These are phyloP conservation scores for Sanghuangporus weigelae DNA, from an alignment of 1,284 basidiomycete species.

Conservation along the genomic window DNA sequence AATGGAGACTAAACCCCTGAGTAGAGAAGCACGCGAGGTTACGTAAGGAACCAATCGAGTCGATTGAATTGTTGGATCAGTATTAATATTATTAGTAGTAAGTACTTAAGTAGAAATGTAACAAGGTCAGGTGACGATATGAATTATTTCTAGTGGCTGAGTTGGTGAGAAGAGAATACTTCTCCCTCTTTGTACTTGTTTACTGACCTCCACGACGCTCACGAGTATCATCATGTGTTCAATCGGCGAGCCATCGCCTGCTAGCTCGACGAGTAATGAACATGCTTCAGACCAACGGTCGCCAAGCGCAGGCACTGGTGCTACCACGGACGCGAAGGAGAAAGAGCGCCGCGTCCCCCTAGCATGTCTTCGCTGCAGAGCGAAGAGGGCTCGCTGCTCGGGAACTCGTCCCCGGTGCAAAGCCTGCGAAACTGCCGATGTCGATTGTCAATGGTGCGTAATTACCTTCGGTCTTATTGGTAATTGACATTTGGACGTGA, in stretches of 20 bases:
- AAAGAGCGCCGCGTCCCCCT: constrained; percentile 13
- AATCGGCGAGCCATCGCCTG: background rate
- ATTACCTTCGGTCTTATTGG: background rate
- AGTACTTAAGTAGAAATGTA: no score
- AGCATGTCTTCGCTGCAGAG: constrained; percentile 27
- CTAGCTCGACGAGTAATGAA: background rate
- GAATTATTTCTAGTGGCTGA: background rate
- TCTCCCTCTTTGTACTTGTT: background rate
- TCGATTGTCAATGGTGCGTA: constrained; percentile 29
- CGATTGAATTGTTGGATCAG: background rate
- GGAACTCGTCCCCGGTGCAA: constrained; percentile 31
- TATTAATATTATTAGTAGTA: no score
- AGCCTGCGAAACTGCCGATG: constrained; percentile 29
- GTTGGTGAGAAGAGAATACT: background rate
- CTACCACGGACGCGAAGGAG: background rate
- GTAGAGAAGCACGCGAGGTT: background rate
- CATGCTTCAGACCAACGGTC: background rate
- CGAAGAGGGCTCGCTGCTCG: constrained; percentile 33
- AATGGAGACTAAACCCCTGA: no score
- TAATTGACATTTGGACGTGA: background rate
- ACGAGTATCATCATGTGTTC: background rate
- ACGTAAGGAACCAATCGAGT: background rate
- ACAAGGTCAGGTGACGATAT: background rate
- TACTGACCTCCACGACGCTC: background rate
- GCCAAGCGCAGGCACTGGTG: background rate